A percentile compares a stretch with the other conserved stretches of the same genome.
phyloP scores from a whole-genome alignment of 1,139 yeast species.

The Pichiaceae sp. region DNA sequence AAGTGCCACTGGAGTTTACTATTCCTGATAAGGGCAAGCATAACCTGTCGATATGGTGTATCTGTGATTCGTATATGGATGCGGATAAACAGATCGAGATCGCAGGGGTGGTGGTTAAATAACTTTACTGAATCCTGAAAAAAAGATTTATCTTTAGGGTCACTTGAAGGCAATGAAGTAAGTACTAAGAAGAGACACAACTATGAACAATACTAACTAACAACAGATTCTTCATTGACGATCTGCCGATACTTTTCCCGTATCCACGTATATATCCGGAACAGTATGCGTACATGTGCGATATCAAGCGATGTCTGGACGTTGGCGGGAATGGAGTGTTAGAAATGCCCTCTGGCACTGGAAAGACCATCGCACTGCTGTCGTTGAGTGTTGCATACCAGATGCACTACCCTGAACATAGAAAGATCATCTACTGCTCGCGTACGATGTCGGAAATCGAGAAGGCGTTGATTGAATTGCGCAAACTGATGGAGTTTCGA shows the following conservation, averaged over 20 bases:
- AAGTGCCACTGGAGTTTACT: slow-evolving; percentile 45
- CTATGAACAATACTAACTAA: not conserved
- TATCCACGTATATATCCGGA: slow-evolving; percentile 96
- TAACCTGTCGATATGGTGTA: slow-evolving; percentile 66
- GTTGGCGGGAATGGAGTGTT: slow-evolving; percentile 96
- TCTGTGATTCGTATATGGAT: slow-evolving; percentile 86
- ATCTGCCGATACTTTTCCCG: slow-evolving; percentile 92
- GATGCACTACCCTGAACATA: slow-evolving; percentile 87
- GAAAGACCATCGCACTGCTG: slow-evolving; percentile 86
- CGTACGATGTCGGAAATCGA: slow-evolving; percentile 99
- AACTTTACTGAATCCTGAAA: not conserved
- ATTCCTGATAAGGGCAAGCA: slow-evolving; percentile 57
- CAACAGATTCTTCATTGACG: slow-evolving; percentile 77
- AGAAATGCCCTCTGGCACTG: slow-evolving; percentile 99
- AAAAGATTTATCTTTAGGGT: not conserved
- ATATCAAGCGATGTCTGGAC: slow-evolving; percentile 85
- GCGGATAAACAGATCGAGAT: slow-evolving; percentile 74
- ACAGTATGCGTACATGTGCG: slow-evolving; percentile 96
- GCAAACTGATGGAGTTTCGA: slow-evolving; percentile 80
- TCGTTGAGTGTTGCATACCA: slow-evolving; percentile 94
- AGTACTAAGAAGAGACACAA: not conserved
- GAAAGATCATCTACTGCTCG: slow-evolving; percentile 92
- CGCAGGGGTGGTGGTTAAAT: slow-evolving; percentile 9
- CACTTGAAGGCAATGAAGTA: slow-evolving; percentile 1
- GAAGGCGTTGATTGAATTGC: slow-evolving; percentile 91